Conservation (phyloP, 139 green algal species). For the Coelastrella sp. region DNA sequence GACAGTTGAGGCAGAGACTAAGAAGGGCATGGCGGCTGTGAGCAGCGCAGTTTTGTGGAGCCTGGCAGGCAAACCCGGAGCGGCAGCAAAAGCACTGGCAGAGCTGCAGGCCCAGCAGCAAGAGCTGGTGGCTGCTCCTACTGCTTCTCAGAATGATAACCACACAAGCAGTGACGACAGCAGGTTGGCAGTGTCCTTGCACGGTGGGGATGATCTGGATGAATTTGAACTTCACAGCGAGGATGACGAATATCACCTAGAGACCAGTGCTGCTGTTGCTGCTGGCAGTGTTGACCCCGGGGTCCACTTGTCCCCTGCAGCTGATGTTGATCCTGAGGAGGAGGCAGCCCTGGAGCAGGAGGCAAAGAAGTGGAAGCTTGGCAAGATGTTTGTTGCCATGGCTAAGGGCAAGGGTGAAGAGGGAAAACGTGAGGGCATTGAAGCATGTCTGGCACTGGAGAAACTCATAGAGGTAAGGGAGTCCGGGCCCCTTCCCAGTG, state of each 20-base stretch:
- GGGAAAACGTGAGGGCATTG: constrained; percentile 66
- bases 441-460: constrained; percentile 87
- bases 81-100: constrained; percentile 74
- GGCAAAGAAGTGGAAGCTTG: constrained; percentile 69
- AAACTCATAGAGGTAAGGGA: constrained; percentile 78
- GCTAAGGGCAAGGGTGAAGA: constrained; percentile 52
- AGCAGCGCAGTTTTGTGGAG: constrained; percentile 66
- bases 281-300: background rate
- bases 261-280: background rate
- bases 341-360: constrained; percentile 53
- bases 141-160: background rate
- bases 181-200: background rate
- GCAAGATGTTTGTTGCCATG: constrained; percentile 85
- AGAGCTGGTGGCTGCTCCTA: constrained; percentile 6
- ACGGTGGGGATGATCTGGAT: constrained; percentile 16
- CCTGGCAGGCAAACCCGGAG: constrained; percentile 86
- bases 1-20: constrained; percentile 19
- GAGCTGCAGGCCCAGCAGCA: constrained; percentile 51
- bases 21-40: constrained; percentile 62
- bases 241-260: background rate
- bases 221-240: background rate
- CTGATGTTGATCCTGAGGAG: background rate
- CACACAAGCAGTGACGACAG: background rate
- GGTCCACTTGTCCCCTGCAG: constrained; percentile 11
- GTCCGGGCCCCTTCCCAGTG: background rate